Base-by-base conservation (phyloP, 2,329 filamentous ascomycete species). In the Zasmidium citrigriseum region DNA sequence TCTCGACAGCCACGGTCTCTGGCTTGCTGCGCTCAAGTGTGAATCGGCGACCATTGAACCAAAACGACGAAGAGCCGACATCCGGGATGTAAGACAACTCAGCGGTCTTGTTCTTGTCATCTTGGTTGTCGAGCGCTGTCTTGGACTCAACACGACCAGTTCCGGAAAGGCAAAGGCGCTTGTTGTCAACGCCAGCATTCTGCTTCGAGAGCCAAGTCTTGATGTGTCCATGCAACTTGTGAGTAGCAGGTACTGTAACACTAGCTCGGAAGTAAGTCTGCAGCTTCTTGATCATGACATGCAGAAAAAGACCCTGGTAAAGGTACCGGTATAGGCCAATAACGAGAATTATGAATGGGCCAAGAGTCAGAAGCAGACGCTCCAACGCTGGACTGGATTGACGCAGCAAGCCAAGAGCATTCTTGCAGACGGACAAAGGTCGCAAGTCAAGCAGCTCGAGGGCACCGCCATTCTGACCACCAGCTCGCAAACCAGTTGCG, bases 161-260 rank as follows among this genome's bases (percentile, higher is more conserved):
- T 7, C 27, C 27, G 14, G 7, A 14, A 34, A 34, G 27, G 7
- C 7, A 7, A 7, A 34, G 14, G 7, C 27, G 27, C 27, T 34
- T 34, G 27, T 7, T 7, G 14, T 34, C 27, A 7, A 14, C 27
- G 27, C 27, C 27, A 7, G 7, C 14, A 14, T 14, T 14, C 14
- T 14, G 7, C 7, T 7, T 14, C 7, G 27, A 34, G 27, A 34
- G 27, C 75, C 76, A 79, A 20, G 69, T 55, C 27, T 77, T 66
- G 7, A 77, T 64, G n/a, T 69, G 68, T 4, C 63, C 46, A 61
- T 74, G 76, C 0, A 79, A 59, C 20, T 70, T 66, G 46, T 79
- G 75, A 9, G 70, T 57, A 18, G 74, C 72, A 24, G 77, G 72
- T 44, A 78, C 73, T 12, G 70, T 66, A 21, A 78, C 67, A 2